Conservation (phyloP, 129 eudicot species). For the Cynara cardunculus region DNA sequence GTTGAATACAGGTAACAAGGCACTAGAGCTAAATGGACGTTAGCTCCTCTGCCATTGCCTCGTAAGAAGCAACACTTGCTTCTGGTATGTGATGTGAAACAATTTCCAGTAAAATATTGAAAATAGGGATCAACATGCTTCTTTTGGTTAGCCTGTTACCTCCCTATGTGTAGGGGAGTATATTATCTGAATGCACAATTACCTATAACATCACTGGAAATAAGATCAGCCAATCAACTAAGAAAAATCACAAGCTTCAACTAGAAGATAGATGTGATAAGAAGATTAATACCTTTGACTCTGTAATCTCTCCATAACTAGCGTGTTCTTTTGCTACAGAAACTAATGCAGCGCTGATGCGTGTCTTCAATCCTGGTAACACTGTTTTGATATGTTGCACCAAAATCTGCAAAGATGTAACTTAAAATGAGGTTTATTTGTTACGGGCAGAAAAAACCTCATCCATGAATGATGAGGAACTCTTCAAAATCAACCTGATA, state of each 20-base stretch:
- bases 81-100: background rate
- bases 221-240: background rate
- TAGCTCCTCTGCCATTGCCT: too few species aligned
- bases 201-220: conserved; percentile 1
- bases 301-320: conserved; percentile 91
- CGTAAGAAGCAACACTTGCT: background rate
- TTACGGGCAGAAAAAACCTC: background rate
- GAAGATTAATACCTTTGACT: conserved; percentile 54
- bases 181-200: background rate
- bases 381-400: conserved; percentile 66
- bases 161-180: background rate
- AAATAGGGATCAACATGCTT: background rate
- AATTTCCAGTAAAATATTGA: background rate
- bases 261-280: background rate
- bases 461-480: background rate
- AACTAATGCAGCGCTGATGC: conserved; percentile 52
- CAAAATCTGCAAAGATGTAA: conserved; percentile 40
- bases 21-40: too few species aligned
- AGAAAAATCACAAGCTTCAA: background rate
- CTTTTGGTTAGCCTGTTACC: background rate
- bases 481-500: background rate
- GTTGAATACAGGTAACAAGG: too few species aligned
- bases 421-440: background rate
- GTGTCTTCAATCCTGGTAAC: conserved; percentile 58
- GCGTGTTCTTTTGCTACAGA: conserved; percentile 93